phyloP scores from a whole-genome alignment of 768 basidiomycete genomes.

The Mycena capillaripes region DNA sequence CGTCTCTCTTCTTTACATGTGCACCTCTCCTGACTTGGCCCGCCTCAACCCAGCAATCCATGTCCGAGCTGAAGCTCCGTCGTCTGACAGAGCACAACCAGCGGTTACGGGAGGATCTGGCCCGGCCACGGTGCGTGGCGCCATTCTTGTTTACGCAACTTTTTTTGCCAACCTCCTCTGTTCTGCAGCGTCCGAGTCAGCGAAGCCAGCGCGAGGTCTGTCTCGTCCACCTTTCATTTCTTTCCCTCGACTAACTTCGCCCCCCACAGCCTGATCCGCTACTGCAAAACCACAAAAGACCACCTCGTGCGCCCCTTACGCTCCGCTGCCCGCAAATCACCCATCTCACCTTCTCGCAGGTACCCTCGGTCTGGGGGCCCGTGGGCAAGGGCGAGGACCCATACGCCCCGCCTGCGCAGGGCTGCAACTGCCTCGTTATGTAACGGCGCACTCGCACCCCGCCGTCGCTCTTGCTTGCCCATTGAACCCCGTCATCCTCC shows the following conservation, averaged over 20 bases:
- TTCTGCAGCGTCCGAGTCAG: slow-evolving; percentile 76
- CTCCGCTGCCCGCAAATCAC: too few species aligned
- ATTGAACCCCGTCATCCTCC: background rate
- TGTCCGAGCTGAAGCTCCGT: slow-evolving; percentile 97
- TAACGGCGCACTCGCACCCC: slow-evolving; percentile 48
- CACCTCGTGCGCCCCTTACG: too few species aligned
- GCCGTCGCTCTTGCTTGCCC: slow-evolving; percentile 8
- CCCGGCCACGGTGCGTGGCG: slow-evolving; percentile 77
- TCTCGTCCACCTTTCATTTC: slow-evolving; percentile 20
- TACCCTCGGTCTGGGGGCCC: slow-evolving; percentile 96
- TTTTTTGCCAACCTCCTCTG: background rate
- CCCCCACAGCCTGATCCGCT: slow-evolving; percentile 86
- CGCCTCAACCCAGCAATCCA: slow-evolving; percentile 75
- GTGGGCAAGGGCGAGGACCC: slow-evolving; percentile 93
- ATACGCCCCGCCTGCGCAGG: slow-evolving; percentile 85
- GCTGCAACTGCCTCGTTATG: slow-evolving; percentile 83
- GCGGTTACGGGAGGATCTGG: slow-evolving; percentile 89
- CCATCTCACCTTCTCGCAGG: slow-evolving; percentile 46
- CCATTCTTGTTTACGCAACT: background rate
- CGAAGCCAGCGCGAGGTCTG: slow-evolving; percentile 90
- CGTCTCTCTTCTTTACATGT: slow-evolving; percentile 32
- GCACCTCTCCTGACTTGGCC: slow-evolving; percentile 10
- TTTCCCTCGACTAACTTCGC: background rate
- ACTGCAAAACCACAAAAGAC: slow-evolving; percentile 92
- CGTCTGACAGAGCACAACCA: slow-evolving; percentile 95